These are phyloP conservation scores for Trichocomaceae sp. DNA, from an alignment of 2,329 filamentous ascomycete species.

Conservation along the genomic window DNA sequence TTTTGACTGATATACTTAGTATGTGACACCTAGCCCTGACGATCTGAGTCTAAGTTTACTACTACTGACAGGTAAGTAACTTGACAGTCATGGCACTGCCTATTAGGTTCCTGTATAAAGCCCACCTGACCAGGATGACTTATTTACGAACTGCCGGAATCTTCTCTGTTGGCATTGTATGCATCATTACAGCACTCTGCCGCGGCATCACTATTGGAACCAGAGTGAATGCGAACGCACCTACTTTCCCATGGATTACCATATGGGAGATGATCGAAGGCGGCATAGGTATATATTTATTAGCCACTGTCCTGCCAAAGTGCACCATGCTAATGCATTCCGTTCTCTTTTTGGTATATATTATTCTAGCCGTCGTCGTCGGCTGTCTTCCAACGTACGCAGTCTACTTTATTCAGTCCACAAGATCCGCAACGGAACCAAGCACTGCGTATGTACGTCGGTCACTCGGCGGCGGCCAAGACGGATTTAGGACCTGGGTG, in stretches of 20 bases:
- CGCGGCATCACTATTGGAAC: constrained; percentile 29
- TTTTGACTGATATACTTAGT: constrained; percentile 32
- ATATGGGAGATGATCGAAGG: constrained; percentile 33
- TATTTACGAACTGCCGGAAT: constrained; percentile 28
- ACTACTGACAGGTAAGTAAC: not conserved
- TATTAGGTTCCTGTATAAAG: constrained; percentile 29
- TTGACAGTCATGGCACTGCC: constrained; percentile 33
- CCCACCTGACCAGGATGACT: constrained; percentile 26
- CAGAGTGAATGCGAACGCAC: constrained; percentile 20
- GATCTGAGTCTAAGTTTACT: not conserved
- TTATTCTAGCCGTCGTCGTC: constrained; percentile 17
- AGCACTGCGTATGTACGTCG: not conserved
- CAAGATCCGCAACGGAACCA: not conserved
- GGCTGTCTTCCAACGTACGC: constrained; percentile 18
- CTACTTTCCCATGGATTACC: constrained; percentile 29
- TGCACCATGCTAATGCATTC: not conserved
- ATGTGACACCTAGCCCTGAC: constrained; percentile 1
- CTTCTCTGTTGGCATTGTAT: constrained; percentile 23
- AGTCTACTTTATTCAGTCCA: constrained; percentile 4
- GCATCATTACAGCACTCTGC: constrained; percentile 20
- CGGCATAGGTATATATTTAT: constrained; percentile 24
- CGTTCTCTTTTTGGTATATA: too few species aligned
- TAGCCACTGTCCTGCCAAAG: too few species aligned
- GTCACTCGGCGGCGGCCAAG: not conserved
- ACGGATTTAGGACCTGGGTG: not conserved